These are phyloP conservation scores for Fusarium ambrosium DNA, from an alignment of 2,329 filamentous ascomycete genomes.

Conservation along the genomic window DNA sequence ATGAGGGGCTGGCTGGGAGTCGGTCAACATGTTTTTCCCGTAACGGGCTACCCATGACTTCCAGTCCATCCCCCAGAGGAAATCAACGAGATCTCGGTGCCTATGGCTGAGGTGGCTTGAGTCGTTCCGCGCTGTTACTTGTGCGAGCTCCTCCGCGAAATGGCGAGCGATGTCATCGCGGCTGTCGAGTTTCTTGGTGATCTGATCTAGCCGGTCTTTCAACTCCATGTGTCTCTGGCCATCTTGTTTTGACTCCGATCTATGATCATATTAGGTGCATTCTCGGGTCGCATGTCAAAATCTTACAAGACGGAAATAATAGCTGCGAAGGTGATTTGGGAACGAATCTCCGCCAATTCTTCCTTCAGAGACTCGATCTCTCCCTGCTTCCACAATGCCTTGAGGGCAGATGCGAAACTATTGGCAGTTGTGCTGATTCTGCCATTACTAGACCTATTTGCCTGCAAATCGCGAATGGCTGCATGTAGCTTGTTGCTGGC, in stretches of 20 bases:
- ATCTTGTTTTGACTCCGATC: neutral
- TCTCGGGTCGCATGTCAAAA: no score
- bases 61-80: neutral
- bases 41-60: neutral
- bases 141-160: neutral
- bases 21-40: neutral
- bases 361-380: neutral
- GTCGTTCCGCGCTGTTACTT: neutral
- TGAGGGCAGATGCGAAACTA: neutral
- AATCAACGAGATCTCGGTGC: neutral
- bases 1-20: neutral
- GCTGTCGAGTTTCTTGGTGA: neutral
- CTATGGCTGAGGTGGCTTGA: neutral
- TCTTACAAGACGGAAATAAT: neutral
- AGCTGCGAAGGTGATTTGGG: neutral
- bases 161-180: neutral
- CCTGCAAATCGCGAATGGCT: neutral
- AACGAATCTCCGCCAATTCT: neutral
- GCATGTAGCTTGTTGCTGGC: neutral
- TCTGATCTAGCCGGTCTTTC: neutral
- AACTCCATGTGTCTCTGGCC: neutral
- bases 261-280: neutral
- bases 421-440: neutral
- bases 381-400: neutral
- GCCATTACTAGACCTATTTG: neutral